These are phyloP conservation scores for Penicillium riverlandense DNA, from an alignment of 495 filamentous ascomycete genomes.

Conservation along the genomic window DNA sequence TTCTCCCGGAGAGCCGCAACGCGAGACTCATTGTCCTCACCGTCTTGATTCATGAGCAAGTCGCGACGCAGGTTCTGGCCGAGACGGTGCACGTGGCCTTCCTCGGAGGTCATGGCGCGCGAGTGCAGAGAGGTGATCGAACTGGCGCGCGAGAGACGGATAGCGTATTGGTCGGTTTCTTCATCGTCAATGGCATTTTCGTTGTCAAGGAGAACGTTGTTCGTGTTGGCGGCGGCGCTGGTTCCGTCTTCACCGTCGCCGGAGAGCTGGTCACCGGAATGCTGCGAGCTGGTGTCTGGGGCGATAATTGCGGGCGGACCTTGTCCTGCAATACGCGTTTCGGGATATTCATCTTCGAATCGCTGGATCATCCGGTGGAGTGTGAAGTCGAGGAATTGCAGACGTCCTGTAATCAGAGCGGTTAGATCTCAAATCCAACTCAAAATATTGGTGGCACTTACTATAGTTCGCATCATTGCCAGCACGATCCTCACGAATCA, in stretches of 20 bases:
- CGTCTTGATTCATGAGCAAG: slow-evolving; percentile 40
- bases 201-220: slow-evolving; percentile 26
- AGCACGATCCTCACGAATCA: slow-evolving; percentile 65
- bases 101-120: slow-evolving; percentile 74
- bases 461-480: slow-evolving; percentile 66
- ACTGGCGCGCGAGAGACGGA: slow-evolving; percentile 57
- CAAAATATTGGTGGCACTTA: slow-evolving; percentile 37
- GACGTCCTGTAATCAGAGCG: slow-evolving; percentile 47
- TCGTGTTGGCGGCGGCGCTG: slow-evolving; percentile 25
- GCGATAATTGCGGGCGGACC: slow-evolving; percentile 10
- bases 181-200: slow-evolving; percentile 40
- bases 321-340: slow-evolving; percentile 54
- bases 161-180: slow-evolving; percentile 38
- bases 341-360: slow-evolving; percentile 93
- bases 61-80: slow-evolving; percentile 75
- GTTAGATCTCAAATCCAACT: slow-evolving; percentile 8
- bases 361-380: slow-evolving; percentile 85
- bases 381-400: slow-evolving; percentile 86
- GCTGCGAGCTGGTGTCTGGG: slow-evolving; percentile 30
- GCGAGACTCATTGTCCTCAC: slow-evolving; percentile 47
- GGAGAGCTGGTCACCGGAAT: slow-evolving; percentile 32
- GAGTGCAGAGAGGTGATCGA: slow-evolving; percentile 76
- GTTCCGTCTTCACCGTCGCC: slow-evolving; percentile 30
- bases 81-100: slow-evolving; percentile 79
- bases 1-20: slow-evolving; percentile 49